phyloP scores from a whole-genome alignment of 257 asterid species.

The Striga asiatica region DNA sequence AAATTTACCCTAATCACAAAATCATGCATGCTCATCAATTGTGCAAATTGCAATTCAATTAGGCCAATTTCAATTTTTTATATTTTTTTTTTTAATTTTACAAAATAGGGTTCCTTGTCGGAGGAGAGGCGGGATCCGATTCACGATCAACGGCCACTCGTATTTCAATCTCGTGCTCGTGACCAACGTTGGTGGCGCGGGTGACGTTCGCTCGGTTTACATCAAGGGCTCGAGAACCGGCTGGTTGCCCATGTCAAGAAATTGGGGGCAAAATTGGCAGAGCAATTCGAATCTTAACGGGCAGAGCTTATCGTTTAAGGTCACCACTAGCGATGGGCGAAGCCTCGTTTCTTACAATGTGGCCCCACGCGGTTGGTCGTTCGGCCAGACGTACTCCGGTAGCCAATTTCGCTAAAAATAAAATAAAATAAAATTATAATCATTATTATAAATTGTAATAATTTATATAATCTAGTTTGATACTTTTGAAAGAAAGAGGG shows the following conservation, averaged over 20 bases:
- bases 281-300: constrained; percentile 80
- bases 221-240: constrained; percentile 75
- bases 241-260: constrained; percentile 89
- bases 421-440: too few relatives aligned
- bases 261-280: constrained; percentile 98
- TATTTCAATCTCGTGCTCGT: constrained; percentile 77
- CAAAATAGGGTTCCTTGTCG: constrained; percentile 65
- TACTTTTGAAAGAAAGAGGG: neutral
- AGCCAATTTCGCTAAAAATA: constrained; percentile 43
- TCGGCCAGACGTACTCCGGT: constrained; percentile 76
- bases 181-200: constrained; percentile 87
- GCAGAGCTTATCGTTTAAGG: constrained; percentile 70
- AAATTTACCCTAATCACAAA: too few relatives aligned
- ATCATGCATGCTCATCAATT: too few relatives aligned
- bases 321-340: constrained; percentile 72
- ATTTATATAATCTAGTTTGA: constrained; percentile 2
- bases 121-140: constrained; percentile 82
- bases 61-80: neutral
- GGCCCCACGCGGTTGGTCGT: constrained; percentile 63
- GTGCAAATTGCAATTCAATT: too few relatives aligned
- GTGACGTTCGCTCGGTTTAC: constrained; percentile 65
- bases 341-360: constrained; percentile 64
- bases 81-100: neutral
- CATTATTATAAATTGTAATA: too few relatives aligned
- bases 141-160: constrained; percentile 78